Evolutionary conservation across 1,284 basidiomycete genomes (phyloP), one percentile per base, ranked within the genome.

Genomic region (Ganoderma boninense): DNA sequence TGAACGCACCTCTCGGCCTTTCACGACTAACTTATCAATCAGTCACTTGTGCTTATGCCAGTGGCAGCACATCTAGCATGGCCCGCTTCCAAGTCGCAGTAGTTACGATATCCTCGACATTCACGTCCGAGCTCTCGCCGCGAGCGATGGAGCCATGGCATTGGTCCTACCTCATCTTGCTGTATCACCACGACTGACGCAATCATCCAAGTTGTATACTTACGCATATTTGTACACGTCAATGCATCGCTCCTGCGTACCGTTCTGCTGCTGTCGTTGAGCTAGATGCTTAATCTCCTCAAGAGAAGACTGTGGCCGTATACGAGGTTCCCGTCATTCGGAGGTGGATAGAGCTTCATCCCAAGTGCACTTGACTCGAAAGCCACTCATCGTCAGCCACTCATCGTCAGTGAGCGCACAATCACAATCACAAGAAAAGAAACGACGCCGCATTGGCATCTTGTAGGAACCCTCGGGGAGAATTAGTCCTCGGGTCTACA

Each of bases 1-100:
- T 88, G 80, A 82, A 29, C 44, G 40, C 40, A 14, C 23, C 40
- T 40, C 23, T 16, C 40, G 14, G 29, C 40, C 40, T 29, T 26
- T 11, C 20, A 43, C 29, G 29, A 32, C n/a, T 62, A 20, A 62
- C 18, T 43, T 26, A 42, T 42, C 11, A n/a, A 44, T 13, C 1
- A 44, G 23, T 60, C 32, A 42, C 59, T 38, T 60, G 40, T 60
- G 29, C 29, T 32, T 32, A 32, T 32, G 29, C 29, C 29, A 32
- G 29, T 32, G 38, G 7, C 60, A 6, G 40, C 40, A 8, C n/a
- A 29, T 26, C 35, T 11, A n/a, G 38, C 35, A 57, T 62, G 40
- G 23, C n/a, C 40, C n/a, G n/a, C 38, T 10, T 38, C n/a, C 16
- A 4, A 32, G 29, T 62, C 54, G 7, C 26, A 16, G 54, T 14